Percentiles rank a stretch among this genome's conserved stretches.
Evolutionary conservation across 2,329 filamentous ascomycete species (phyloP).

Genomic region (Mariannaea sp.): DNA sequence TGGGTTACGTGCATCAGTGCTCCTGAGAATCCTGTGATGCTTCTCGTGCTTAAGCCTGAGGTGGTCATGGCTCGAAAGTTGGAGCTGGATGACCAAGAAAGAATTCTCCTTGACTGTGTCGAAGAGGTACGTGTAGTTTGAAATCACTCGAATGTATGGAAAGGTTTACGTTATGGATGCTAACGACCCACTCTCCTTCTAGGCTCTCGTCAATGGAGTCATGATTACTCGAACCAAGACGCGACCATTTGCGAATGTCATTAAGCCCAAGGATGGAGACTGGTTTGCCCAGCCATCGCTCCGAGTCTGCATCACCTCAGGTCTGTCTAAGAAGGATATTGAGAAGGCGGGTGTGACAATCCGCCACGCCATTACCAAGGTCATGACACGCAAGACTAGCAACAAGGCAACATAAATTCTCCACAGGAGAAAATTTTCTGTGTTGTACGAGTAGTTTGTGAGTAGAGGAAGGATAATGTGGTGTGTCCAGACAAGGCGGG

Average conservation of each 20-base stretch:
- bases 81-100: conserved; percentile 77
- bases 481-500: background rate
- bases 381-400: conserved; percentile 71
- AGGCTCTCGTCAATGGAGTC: conserved; percentile 86
- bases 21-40: conserved; percentile 83
- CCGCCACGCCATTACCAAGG: conserved; percentile 90
- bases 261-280: conserved; percentile 69
- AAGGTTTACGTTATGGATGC: background rate
- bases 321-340: conserved; percentile 89
- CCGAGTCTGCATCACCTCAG: conserved; percentile 89
- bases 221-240: conserved; percentile 86
- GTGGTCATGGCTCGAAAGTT: conserved; percentile 74
- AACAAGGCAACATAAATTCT: conserved; percentile 36
- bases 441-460: background rate
- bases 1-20: conserved; percentile 86
- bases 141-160: conserved; percentile 26
- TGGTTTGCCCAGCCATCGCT: conserved; percentile 79
- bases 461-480: background rate
- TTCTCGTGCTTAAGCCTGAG: conserved; percentile 83
- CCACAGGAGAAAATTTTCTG: background rate
- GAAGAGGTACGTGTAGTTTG: conserved; percentile 74
- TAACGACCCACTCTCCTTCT: background rate
- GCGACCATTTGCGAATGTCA: conserved; percentile 67
- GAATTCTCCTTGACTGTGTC: conserved; percentile 85
- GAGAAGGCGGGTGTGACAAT: conserved; percentile 91